Percentiles rank a stretch among this genome's conserved stretches.
Conservation (phyloP, 2,329 filamentous ascomycete species). For the Dactylellina haptotyla region DNA sequence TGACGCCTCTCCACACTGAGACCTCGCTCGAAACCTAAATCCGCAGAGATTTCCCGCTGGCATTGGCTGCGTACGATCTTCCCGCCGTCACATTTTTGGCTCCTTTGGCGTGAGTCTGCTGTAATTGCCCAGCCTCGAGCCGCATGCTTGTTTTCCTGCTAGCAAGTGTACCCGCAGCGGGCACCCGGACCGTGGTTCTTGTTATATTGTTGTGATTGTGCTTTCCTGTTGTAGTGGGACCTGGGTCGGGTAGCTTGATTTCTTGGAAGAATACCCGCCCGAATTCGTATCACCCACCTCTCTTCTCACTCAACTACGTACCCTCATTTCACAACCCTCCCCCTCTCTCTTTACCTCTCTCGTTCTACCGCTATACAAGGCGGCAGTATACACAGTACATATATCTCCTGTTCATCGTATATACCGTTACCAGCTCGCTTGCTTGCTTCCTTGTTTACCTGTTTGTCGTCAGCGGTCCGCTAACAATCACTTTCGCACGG, state of each 20-base stretch:
- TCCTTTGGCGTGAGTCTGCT: background rate
- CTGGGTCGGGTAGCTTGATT: too few species aligned
- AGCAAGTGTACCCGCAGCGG: background rate
- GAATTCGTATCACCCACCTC: conserved; percentile 23
- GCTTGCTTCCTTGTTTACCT: too few species aligned
- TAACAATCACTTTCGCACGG: background rate
- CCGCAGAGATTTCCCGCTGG: conserved; percentile 36
- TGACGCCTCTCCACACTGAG: conserved; percentile 2
- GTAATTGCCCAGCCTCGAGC: background rate
- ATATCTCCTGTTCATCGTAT: too few species aligned
- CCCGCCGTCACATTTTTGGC: background rate
- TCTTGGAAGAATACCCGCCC: background rate
- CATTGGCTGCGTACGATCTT: too few species aligned
- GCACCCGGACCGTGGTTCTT: background rate
- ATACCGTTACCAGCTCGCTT: too few species aligned
- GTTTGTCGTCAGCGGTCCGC: background rate
- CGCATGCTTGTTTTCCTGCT: too few species aligned
- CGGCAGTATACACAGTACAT: too few species aligned
- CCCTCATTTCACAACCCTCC: too few species aligned
- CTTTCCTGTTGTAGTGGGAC: too few species aligned
- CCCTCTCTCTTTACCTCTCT: too few species aligned
- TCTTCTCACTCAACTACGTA: background rate
- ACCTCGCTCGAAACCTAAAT: conserved; percentile 8
- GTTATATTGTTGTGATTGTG: background rate
- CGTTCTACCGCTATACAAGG: too few species aligned